phyloP scores from a whole-genome alignment of 352 stramenopile genomes.

The Phytophthora foliorum region DNA sequence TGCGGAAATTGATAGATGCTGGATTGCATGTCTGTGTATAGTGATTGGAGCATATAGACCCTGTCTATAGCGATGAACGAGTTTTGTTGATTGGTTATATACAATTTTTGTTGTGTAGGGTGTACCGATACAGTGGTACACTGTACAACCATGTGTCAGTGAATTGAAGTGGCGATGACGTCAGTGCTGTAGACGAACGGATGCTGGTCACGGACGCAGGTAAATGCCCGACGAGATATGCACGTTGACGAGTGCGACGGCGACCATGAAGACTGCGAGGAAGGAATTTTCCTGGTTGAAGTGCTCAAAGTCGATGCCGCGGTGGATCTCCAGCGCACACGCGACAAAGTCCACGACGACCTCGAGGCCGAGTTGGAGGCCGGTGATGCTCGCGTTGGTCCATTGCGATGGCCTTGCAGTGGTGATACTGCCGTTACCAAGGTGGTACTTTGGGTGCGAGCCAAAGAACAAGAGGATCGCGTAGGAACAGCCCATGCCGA shows the following conservation, averaged over 20 bases:
- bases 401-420: not conserved
- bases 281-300: constrained; percentile 35
- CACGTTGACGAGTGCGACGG: constrained; percentile 33
- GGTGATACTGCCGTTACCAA: not conserved
- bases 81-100: not conserved
- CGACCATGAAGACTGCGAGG: constrained; percentile 29
- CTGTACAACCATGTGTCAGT: constrained; percentile 29
- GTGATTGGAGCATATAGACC: not conserved
- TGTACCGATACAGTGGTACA: constrained; percentile 8
- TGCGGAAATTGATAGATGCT: not conserved
- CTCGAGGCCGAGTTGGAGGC: constrained; percentile 30
- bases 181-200: constrained; percentile 14
- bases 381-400: constrained; percentile 17
- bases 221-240: constrained; percentile 32
- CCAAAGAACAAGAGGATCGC: constrained; percentile 45
- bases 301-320: constrained; percentile 30
- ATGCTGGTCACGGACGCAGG: not conserved
- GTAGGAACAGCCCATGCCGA: constrained; percentile 52
- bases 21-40: not conserved
- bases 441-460: constrained; percentile 42
- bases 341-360: constrained; percentile 39
- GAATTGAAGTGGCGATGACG: constrained; percentile 20
- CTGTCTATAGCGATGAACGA: not conserved
- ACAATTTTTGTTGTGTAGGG: not conserved
- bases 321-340: constrained; percentile 31